Base-by-base conservation (phyloP, 2,329 filamentous ascomycete genomes). In the Colletotrichum tofieldiae region DNA sequence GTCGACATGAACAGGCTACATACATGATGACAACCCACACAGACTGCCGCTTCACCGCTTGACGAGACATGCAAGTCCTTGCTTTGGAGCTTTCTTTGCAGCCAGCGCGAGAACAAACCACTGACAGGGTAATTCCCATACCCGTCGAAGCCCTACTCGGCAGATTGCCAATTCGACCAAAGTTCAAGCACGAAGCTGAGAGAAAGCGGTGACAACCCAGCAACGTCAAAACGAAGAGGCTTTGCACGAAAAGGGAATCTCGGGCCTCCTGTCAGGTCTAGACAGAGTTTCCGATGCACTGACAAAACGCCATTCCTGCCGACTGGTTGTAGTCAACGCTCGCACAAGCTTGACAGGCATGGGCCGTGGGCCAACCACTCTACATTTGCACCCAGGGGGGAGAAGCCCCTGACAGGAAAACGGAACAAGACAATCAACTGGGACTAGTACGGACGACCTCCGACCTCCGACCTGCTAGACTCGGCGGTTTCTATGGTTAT, bases 371-470 rank as follows among this genome's bases (percentile, higher is more conserved):
- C 59, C 60, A 55, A 39, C 58, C 51, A 32, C 51, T n/a, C 60
- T 59, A 37, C 45, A 43, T 43, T 43, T 41, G 45, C 56, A 32
- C 51, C 45, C 64, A 54, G n/a, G 58, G 32, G 32, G 35, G 43
- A 59, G 43, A n/a, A 58, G 56, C 59, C 70, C 70, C 70, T 72
- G 65, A 70, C 59, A 43, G 60, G 59, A 59, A 65, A 65, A 47
- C 70, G 70, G 65, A 72, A 70, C 60, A 54, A 61, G 59, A 43
- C 32, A 49, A 59, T 60, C 70, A 60, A 72, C 54, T 65, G 65
- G 66, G 65, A 63, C 70, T 72, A 70, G 70, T 72, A 59, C 70
- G 70, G 70, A 65, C 59, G 59, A 64, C 70, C 70, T 72, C 69
- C 67, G 67, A 70, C 54, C 39, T 70, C 55, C 65, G 59, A 72